phyloP scores from a whole-genome alignment of 495 filamentous ascomycete species.

The Penicillium flavigenum region DNA sequence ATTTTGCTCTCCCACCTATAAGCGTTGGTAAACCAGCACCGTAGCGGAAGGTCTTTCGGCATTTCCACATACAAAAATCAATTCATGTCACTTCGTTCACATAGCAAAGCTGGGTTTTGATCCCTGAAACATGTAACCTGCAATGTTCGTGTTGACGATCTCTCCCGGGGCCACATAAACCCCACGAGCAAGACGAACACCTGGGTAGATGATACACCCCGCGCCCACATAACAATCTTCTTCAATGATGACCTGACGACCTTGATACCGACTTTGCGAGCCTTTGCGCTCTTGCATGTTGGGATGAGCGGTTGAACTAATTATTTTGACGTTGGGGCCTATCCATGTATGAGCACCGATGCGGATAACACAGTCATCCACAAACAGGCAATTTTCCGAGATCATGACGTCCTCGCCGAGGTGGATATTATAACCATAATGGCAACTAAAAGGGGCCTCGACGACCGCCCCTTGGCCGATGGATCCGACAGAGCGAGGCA shows the following conservation, averaged over 20 bases:
- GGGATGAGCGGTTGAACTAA: conserved; percentile 70
- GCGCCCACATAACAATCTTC: conserved; percentile 90
- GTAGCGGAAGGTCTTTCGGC: neutral
- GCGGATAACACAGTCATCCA: conserved; percentile 70
- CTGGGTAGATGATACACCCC: conserved; percentile 75
- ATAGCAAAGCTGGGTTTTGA: conserved; percentile 43
- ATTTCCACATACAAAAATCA: conserved; percentile 7
- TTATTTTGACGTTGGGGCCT: conserved; percentile 84
- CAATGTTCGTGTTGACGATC: conserved; percentile 47
- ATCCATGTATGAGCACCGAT: conserved; percentile 80
- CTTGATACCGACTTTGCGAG: conserved; percentile 68
- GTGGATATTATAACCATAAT: conserved; percentile 92
- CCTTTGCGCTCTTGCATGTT: conserved; percentile 76
- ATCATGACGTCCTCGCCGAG: conserved; percentile 87
- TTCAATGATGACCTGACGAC: conserved; percentile 73
- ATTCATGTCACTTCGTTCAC: conserved; percentile 26
- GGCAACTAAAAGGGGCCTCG: conserved; percentile 88
- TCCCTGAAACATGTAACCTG: conserved; percentile 48
- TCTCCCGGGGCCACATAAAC: conserved; percentile 49
- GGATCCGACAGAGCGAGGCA: conserved; percentile 46
- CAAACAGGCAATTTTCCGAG: conserved; percentile 80
- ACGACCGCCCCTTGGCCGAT: conserved; percentile 77
- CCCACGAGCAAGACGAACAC: conserved; percentile 44
- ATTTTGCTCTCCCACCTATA: neutral
- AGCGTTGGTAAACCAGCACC: neutral